phyloP scores from a whole-genome alignment of 139 green algal species.

The Closterium sp. region DNA sequence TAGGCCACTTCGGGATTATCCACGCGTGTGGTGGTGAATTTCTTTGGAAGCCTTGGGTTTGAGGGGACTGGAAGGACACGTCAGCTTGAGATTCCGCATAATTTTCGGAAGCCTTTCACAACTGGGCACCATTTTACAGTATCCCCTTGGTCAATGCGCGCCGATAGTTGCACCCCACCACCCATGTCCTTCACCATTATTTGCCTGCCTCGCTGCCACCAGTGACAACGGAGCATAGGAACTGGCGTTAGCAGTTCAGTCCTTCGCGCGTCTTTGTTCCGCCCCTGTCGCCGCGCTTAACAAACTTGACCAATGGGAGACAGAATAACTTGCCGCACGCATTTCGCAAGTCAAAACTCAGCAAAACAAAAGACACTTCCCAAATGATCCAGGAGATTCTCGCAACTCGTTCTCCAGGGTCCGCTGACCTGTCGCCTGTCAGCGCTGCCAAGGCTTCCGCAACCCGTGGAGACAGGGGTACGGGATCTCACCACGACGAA shows the following conservation, averaged over 20 bases:
- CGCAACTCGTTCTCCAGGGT: not conserved
- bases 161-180: not conserved
- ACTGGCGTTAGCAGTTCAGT: not conserved
- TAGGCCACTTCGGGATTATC: no score
- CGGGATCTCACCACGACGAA: not conserved
- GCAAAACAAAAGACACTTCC: no score
- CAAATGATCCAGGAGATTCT: no score
- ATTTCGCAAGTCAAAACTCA: not conserved
- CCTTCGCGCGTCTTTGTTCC: not conserved
- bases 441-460: not conserved
- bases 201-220: not conserved
- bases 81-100: not conserved
- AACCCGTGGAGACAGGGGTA: not conserved
- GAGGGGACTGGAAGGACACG: not conserved
- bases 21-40: no score
- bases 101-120: not conserved
- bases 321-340: not conserved
- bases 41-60: no score
- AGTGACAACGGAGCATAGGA: not conserved
- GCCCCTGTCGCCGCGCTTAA: no score
- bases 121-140: not conserved
- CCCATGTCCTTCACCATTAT: not conserved
- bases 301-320: not conserved
- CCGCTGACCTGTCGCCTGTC: not conserved
- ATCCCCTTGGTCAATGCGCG: not conserved